Evolutionary conservation across 208 protist species (phyloP).

Genomic region (Wallacemonas collosoma): DNA sequence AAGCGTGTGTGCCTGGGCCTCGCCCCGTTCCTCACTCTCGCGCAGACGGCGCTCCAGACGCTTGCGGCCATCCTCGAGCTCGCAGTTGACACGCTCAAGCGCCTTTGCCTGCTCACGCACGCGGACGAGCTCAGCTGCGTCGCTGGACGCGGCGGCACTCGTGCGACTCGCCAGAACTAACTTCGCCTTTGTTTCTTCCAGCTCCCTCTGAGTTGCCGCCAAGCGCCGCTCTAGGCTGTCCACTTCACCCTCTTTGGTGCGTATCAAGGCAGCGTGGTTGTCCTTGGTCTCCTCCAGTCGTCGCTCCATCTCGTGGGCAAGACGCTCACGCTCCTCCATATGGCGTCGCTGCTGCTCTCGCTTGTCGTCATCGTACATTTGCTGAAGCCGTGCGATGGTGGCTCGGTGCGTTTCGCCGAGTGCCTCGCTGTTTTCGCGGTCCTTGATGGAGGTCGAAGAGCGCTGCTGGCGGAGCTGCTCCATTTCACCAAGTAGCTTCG

Average conservation of each 20-base stretch:
- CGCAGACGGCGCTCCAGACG: conserved; percentile 54
- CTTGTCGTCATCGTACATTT: conserved; percentile 81
- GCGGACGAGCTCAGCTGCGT: conserved; percentile 19
- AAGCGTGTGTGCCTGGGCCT: conserved; percentile 44
- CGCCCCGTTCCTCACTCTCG: conserved; percentile 43
- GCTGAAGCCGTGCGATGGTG: conserved; percentile 57
- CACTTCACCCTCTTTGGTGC: conserved; percentile 40
- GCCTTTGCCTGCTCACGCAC: conserved; percentile 65
- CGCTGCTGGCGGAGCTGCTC: conserved; percentile 47
- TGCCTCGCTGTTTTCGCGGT: conserved; percentile 35
- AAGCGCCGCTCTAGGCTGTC: conserved; percentile 43
- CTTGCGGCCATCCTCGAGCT: conserved; percentile 42
- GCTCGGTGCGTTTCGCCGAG: conserved; percentile 52
- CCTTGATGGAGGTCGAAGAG: conserved; percentile 19
- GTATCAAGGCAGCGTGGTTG: conserved; percentile 41
- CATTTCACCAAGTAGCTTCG: conserved; percentile 48
- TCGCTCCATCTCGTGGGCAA: conserved; percentile 45
- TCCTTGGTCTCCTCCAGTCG: conserved; percentile 53
- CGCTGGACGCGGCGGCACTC: conserved; percentile 19
- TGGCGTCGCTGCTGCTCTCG: conserved; percentile 45
- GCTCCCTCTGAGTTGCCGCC: conserved; percentile 44
- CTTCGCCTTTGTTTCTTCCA: conserved; percentile 55
- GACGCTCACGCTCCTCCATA: conserved; percentile 60
- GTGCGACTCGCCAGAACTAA: conserved; percentile 22
- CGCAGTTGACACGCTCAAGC: conserved; percentile 35